These are phyloP conservation scores for Ustilago tritici DNA, from an alignment of 1,284 basidiomycete species.

Conservation along the genomic window DNA sequence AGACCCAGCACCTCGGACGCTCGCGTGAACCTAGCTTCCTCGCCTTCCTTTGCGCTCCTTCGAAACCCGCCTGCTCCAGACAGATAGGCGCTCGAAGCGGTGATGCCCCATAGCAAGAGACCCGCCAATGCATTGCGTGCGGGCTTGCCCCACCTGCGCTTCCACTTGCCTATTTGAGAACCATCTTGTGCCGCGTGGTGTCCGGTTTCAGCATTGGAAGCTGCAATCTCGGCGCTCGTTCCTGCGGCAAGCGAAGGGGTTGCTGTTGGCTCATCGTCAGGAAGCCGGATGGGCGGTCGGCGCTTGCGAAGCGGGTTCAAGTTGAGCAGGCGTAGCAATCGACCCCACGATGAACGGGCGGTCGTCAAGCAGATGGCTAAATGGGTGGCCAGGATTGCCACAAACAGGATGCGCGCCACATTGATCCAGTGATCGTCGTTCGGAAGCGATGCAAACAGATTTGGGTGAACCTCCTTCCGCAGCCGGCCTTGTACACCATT, in stretches of 20 bases:
- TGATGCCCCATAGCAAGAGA: constrained; percentile 59
- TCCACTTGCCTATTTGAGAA: constrained; percentile 27
- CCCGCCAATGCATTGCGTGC: constrained; percentile 60
- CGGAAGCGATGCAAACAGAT: constrained; percentile 62
- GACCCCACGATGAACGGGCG: constrained; percentile 64
- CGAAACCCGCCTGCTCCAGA: constrained; percentile 65
- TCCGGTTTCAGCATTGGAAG: neutral
- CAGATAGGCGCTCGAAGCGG: constrained; percentile 58
- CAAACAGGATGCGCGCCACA: constrained; percentile 55
- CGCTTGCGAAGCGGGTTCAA: constrained; percentile 53
- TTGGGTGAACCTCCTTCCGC: constrained; percentile 53
- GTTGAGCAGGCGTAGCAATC: constrained; percentile 57
- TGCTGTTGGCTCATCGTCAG: constrained; percentile 11
- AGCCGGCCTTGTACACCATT: constrained; percentile 51
- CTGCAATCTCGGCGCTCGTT: neutral
- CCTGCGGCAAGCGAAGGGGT: constrained; percentile 3
- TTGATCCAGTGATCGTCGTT: constrained; percentile 61
- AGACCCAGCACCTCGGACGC: constrained; percentile 61
- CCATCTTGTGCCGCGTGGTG: constrained; percentile 8
- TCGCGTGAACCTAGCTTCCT: constrained; percentile 62
- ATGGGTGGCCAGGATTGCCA: constrained; percentile 60
- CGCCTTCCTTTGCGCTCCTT: constrained; percentile 55
- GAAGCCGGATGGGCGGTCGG: constrained; percentile 27
- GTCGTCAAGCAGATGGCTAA: constrained; percentile 63
- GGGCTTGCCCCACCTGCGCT: constrained; percentile 56